Evolutionary conservation across 108 stramenopile species (phyloP), one percentile per base, ranked within the genome.

Genomic region (Stephanodiscus triporus): DNA sequence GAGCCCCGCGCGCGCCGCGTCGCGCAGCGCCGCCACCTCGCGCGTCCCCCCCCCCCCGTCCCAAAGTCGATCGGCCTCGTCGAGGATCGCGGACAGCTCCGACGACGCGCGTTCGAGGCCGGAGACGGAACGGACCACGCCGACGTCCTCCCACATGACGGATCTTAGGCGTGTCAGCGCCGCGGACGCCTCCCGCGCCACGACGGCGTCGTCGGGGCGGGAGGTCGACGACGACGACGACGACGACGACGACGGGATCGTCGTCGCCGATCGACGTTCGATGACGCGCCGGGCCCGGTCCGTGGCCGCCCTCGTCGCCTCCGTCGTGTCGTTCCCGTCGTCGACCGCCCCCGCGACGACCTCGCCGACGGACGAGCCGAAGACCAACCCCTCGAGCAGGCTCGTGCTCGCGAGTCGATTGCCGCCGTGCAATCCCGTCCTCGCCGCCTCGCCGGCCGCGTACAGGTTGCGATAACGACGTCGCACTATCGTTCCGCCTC

Each of bases 371-470:
- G 91, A 77, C 34, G 87, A 82, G 58, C 97, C 97, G 86, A 89
- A 97, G 9, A 97, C 97, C 42, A 97, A 83, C 19, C 96, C 97
- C 84, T 97, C 97, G 63, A 97, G 86, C 29, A 97, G 66, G 42
- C 92, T 94, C n/a, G 97, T 97, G 34, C 90, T 91, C 13, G 97
- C 97, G 45, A 97, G 80, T 23, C 97, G 84, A 77, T 97, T 97
- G 9, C 95, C 97, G 17, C 97, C 97, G 70, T 97, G 97, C 42
- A 97, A 84, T 13, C 97, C 97, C 14, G 97, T 97, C 48, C 97
- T 66, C 5, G 97, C 96, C 10, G 94, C 95, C 68, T 97, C 97
- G 49, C 97, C 97, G 0, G 95, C 96, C 0, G 92, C 93, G 62
- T 87, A 96, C 45, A 97, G 66, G 53, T 84, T 84, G 51, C 78